These are phyloP conservation scores for Dipteronia sinensis DNA, from an alignment of 345 rosid genomes.

Conservation along the genomic window DNA sequence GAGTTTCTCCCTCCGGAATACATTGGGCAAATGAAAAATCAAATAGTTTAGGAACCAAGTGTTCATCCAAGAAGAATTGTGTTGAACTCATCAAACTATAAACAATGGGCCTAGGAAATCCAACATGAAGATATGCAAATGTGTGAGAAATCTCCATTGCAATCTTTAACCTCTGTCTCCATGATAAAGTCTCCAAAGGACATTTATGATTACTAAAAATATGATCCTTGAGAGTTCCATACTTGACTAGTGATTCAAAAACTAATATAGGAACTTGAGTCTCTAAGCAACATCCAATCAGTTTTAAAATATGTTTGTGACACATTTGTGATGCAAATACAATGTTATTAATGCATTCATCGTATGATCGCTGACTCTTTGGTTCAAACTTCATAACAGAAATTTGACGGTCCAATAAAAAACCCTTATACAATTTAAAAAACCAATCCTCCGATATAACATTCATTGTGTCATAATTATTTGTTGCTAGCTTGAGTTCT, in stretches of 20 bases:
- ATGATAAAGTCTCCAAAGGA: slow-evolving; percentile 14
- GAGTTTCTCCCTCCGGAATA: slow-evolving; percentile 25
- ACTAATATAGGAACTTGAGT: slow-evolving; percentile 1
- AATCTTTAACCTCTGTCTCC: slow-evolving; percentile 27
- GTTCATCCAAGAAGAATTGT: slow-evolving; percentile 1
- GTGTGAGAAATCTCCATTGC: slow-evolving; percentile 27
- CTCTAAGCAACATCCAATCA: slow-evolving; percentile 33
- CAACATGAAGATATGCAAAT: slow-evolving; percentile 22
- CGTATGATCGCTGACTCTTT: not conserved
- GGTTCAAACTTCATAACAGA: slow-evolving; percentile 9
- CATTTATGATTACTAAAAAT: not conserved
- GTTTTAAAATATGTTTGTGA: slow-evolving; percentile 21
- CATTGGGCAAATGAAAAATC: slow-evolving; percentile 13
- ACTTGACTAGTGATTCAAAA: slow-evolving; percentile 8
- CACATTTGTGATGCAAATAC: slow-evolving; percentile 23
- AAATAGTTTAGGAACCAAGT: slow-evolving; percentile 17
- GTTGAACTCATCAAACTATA: slow-evolving; percentile 9
- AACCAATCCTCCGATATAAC: not conserved
- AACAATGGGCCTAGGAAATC: slow-evolving; percentile 25
- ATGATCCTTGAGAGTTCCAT: slow-evolving; percentile 4
- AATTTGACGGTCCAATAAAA: slow-evolving; percentile 15
- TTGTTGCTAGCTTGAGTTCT: slow-evolving; percentile 24
- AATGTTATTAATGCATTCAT: slow-evolving; percentile 4
- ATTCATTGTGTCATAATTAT: not conserved
- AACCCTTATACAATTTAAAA: not conserved